Evolutionary conservation across 306 rosid genomes (phyloP).

Genomic region (Lathyrus aphaca): DNA sequence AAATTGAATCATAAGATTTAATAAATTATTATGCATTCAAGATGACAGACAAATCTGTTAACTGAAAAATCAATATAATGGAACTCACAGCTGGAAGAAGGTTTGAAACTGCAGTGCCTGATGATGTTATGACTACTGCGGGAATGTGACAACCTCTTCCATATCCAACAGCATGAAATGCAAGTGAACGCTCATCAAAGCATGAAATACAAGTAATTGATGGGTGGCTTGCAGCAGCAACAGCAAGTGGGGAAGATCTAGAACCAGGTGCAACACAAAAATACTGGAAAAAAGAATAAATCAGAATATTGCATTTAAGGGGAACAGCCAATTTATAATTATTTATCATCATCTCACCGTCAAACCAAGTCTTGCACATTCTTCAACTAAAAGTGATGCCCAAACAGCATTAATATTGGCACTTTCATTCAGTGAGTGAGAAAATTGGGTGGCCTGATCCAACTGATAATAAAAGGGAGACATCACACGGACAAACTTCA

Average conservation of each 20-base stretch:
- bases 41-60: background rate
- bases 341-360: slow-evolving; percentile 62
- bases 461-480: slow-evolving; percentile 66
- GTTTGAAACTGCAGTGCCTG: slow-evolving; percentile 98
- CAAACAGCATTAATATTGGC: slow-evolving; percentile 86
- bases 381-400: slow-evolving; percentile 94
- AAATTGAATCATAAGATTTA: slow-evolving; percentile 14
- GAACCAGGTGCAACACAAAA: slow-evolving; percentile 98
- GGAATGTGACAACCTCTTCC: slow-evolving; percentile 91
- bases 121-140: slow-evolving; percentile 90
- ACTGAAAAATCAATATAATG: slow-evolving; percentile 6
- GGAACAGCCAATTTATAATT: slow-evolving; percentile 27
- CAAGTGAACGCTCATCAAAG: slow-evolving; percentile 94
- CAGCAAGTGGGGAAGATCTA: slow-evolving; percentile 96
- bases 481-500: slow-evolving; percentile 46
- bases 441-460: slow-evolving; percentile 53
- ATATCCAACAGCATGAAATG: slow-evolving; percentile 97
- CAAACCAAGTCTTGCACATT: slow-evolving; percentile 94
- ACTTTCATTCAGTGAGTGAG: slow-evolving; percentile 52
- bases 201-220: slow-evolving; percentile 75
- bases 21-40: slow-evolving; percentile 16
- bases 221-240: slow-evolving; percentile 92
- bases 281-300: slow-evolving; percentile 67
- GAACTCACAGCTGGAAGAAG: slow-evolving; percentile 96
- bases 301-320: slow-evolving; percentile 44